Percentiles rank a stretch among this genome's conserved stretches.
These are phyloP conservation scores for Ophiostoma ips DNA, from an alignment of 2,329 filamentous ascomycete genomes.

Conservation along the genomic window DNA sequence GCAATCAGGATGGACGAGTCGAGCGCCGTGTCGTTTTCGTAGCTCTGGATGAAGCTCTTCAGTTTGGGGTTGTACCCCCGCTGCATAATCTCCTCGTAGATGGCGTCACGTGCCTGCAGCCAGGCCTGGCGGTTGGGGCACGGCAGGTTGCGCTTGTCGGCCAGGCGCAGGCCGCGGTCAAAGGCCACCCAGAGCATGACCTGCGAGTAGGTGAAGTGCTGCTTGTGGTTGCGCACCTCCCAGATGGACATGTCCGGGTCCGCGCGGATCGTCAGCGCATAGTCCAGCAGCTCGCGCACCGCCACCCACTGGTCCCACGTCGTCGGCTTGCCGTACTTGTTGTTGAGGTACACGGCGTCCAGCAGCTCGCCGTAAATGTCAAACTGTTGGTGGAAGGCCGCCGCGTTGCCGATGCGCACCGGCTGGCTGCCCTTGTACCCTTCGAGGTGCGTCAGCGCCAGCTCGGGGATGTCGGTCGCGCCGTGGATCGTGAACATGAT, in stretches of 20 bases:
- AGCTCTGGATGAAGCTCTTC: slow-evolving; percentile 61
- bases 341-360: slow-evolving; percentile 65
- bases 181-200: slow-evolving; percentile 75
- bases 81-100: slow-evolving; percentile 69
- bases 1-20: slow-evolving; percentile 66
- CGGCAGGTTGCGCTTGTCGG: slow-evolving; percentile 62
- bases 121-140: slow-evolving; percentile 56
- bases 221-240: slow-evolving; percentile 63
- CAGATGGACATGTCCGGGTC: slow-evolving; percentile 71
- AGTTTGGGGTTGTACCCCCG: slow-evolving; percentile 59
- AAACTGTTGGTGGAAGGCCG: slow-evolving; percentile 62
- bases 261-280: slow-evolving; percentile 49
- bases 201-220: slow-evolving; percentile 71
- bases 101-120: slow-evolving; percentile 49
- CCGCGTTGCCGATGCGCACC: slow-evolving; percentile 64
- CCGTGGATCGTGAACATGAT: slow-evolving; percentile 75
- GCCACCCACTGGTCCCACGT: slow-evolving; percentile 65
- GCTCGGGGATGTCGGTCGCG: slow-evolving; percentile 59
- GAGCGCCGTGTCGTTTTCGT: slow-evolving; percentile 54
- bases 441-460: slow-evolving; percentile 54
- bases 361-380: slow-evolving; percentile 71
- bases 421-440: slow-evolving; percentile 59
- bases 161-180: slow-evolving; percentile 57
- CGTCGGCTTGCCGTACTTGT: slow-evolving; percentile 65
- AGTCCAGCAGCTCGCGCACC: slow-evolving; percentile 56